phyloP scores from a whole-genome alignment of 2,329 filamentous ascomycete genomes.

The Claviceps sp. region DNA sequence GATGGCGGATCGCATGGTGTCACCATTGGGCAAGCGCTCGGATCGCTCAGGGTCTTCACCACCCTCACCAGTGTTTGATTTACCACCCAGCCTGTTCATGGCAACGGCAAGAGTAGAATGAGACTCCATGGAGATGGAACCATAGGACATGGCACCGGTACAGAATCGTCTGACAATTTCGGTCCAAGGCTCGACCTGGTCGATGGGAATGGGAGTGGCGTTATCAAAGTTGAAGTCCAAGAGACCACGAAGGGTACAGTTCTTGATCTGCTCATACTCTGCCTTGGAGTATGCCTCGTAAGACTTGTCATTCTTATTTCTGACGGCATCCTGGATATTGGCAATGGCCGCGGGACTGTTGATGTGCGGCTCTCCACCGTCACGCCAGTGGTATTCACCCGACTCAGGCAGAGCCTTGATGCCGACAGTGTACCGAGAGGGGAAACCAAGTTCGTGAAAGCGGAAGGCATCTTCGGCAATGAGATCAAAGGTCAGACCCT shows the following conservation, averaged over 20 bases:
- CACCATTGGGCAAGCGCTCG: conserved; percentile 73
- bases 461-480: conserved; percentile 92
- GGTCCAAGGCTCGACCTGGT: conserved; percentile 96
- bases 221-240: conserved; percentile 95
- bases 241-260: conserved; percentile 85
- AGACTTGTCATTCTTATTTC: conserved; percentile 95
- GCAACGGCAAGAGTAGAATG: conserved; percentile 91
- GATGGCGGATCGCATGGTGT: conserved; percentile 94
- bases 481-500: conserved; percentile 83
- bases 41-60: conserved; percentile 91
- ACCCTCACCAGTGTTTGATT: conserved; percentile 96
- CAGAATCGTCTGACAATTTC: conserved; percentile 95
- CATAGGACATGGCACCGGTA: conserved; percentile 96
- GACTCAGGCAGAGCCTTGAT: conserved; percentile 78
- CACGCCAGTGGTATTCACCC: conserved; percentile 96
- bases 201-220: conserved; percentile 71
- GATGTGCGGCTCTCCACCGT: conserved; percentile 87
- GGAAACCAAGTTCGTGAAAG: conserved; percentile 88
- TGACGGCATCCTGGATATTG: conserved; percentile 92
- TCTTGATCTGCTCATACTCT: conserved; percentile 92
- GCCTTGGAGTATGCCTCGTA: conserved; percentile 92
- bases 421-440: conserved; percentile 61
- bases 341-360: conserved; percentile 92
- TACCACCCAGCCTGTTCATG: conserved; percentile 93
- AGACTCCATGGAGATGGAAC: conserved; percentile 96